Conservation (phyloP, 768 basidiomycete species). For the Boletus barrowsii region DNA sequence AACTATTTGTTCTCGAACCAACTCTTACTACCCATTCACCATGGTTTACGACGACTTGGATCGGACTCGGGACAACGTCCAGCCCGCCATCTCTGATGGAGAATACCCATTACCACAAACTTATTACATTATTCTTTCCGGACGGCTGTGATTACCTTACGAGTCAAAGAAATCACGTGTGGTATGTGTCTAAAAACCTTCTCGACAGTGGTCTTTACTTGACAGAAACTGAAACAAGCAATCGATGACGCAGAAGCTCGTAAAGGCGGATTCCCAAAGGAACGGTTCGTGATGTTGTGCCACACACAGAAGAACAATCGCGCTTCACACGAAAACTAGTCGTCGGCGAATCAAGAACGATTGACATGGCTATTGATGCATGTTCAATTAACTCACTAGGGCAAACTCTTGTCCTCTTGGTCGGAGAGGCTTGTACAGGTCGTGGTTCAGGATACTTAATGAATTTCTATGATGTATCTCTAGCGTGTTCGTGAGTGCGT, state of each 20-base stretch:
- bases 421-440: too few species aligned
- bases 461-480: too few species aligned
- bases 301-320: conserved; percentile 43
- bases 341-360: conserved; percentile 11
- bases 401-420: too few species aligned
- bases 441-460: too few species aligned
- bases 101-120: conserved; percentile 58
- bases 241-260: conserved; percentile 52
- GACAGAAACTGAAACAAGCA: conserved; percentile 51
- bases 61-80: neutral
- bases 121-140: conserved; percentile 72
- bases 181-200: conserved; percentile 39
- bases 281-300: conserved; percentile 42
- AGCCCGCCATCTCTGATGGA: conserved; percentile 39
- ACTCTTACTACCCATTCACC: neutral
- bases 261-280: conserved; percentile 46
- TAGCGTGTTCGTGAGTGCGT: too few species aligned
- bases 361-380: neutral
- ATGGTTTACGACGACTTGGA: conserved; percentile 11
- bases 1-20: neutral
- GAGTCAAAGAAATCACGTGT: conserved; percentile 70
- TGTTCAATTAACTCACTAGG: too few species aligned
- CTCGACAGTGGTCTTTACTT: neutral
- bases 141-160: conserved; percentile 62
- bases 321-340: conserved; percentile 23